A percentile compares a stretch with the other conserved stretches of the same genome.
These are phyloP conservation scores for Colletotrichum lupini DNA, from an alignment of 2,329 filamentous ascomycete species.

Conservation along the genomic window DNA sequence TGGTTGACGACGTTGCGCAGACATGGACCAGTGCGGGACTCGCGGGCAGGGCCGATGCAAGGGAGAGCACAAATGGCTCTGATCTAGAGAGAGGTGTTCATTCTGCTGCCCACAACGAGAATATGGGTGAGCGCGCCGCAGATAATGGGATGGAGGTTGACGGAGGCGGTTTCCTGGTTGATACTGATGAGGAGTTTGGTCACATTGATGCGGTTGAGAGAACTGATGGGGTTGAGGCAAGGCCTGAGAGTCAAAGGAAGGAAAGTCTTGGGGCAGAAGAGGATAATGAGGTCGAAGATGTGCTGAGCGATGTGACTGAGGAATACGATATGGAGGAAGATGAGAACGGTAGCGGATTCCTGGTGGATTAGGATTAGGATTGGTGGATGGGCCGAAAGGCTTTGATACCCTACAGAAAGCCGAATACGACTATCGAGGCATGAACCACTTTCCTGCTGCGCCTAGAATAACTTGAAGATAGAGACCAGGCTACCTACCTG, in stretches of 20 bases:
- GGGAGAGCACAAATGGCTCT: neutral
- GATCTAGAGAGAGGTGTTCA: neutral
- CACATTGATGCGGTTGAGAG: neutral
- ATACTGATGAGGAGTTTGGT: neutral
- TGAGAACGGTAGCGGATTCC: conserved; percentile 58
- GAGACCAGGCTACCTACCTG: no score
- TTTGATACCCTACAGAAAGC: neutral
- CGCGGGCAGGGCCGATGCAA: neutral
- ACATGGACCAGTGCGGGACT: neutral
- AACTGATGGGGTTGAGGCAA: neutral
- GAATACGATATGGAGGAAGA: conserved; percentile 57
- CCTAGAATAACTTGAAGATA: no score
- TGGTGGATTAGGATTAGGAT: conserved; percentile 47
- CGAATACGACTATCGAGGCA: no score
- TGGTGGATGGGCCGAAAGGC: neutral
- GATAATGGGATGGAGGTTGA: no score
- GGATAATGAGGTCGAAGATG: conserved; percentile 49
- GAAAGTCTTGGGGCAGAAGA: conserved; percentile 21
- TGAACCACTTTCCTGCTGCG: no score
- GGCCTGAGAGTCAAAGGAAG: conserved; percentile 22
- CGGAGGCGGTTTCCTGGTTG: neutral
- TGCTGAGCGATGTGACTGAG: conserved; percentile 53
- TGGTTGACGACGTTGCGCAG: neutral
- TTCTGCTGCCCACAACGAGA: neutral
- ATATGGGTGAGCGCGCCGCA: neutral